These are phyloP conservation scores for Chlamydomonas incerta DNA, from an alignment of 139 green algal species.

Conservation along the genomic window DNA sequence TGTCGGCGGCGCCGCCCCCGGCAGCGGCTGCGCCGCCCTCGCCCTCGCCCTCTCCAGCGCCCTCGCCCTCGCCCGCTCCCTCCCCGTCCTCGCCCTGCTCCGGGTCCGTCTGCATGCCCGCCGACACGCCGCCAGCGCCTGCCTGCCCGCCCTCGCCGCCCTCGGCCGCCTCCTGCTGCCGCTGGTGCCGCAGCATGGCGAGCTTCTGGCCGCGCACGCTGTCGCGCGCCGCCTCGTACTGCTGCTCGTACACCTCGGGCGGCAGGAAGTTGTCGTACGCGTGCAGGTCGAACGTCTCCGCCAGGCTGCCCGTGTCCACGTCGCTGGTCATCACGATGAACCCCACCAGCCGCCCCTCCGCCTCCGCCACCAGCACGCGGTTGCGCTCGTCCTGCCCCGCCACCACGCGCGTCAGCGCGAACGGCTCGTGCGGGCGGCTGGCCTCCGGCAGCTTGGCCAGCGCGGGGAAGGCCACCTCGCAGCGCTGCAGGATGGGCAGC, in stretches of 20 bases:
- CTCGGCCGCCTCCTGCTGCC: background rate
- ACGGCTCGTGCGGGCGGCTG: slow-evolving; percentile 60
- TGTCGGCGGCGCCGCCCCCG: too few species aligned
- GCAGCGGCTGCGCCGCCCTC: too few species aligned
- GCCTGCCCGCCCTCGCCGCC: background rate
- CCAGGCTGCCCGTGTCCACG: slow-evolving; percentile 62
- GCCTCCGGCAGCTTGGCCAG: slow-evolving; percentile 65
- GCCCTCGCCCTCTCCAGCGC: background rate
- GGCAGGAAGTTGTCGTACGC: slow-evolving; percentile 73
- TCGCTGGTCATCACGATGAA: slow-evolving; percentile 65
- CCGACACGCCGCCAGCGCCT: background rate
- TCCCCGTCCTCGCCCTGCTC: background rate
- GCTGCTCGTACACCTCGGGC: slow-evolving; percentile 60
- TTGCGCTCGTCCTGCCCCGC: slow-evolving; percentile 60
- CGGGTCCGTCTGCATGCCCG: background rate
- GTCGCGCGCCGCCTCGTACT: slow-evolving; percentile 29
- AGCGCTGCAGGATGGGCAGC: slow-evolving; percentile 64
- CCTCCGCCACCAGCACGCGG: slow-evolving; percentile 68
- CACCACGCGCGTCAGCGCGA: slow-evolving; percentile 75
- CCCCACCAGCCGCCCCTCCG: slow-evolving; percentile 61
- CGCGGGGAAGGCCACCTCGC: slow-evolving; percentile 48
- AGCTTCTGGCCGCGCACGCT: slow-evolving; percentile 32
- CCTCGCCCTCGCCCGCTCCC: background rate
- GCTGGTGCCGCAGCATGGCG: background rate
- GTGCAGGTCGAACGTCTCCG: slow-evolving; percentile 72